Percentiles rank a stretch among this genome's conserved stretches.
Evolutionary conservation across 1,284 basidiomycete genomes (phyloP).

Genomic region (Tetrapyrgos nigripes): DNA sequence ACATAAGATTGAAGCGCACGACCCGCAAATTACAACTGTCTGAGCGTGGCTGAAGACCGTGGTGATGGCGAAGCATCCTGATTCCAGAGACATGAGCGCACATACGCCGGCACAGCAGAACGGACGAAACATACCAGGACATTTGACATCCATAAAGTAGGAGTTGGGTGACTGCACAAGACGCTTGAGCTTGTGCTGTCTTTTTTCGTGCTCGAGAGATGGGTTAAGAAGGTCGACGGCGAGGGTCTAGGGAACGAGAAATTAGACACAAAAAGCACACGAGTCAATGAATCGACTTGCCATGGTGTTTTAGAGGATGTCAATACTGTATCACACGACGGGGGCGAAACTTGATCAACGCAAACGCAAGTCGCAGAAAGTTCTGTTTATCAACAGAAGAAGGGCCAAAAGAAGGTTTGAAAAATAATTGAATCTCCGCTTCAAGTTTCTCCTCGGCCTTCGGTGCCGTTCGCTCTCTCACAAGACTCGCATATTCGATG

Average conservation of each 20-base stretch:
- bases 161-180: slow-evolving; percentile 98
- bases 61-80: slow-evolving; percentile 94
- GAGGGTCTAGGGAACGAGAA: slow-evolving; percentile 74
- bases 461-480: no score
- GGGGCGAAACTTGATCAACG: no score
- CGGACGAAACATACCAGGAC: slow-evolving; percentile 79
- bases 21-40: slow-evolving; percentile 91
- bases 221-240: slow-evolving; percentile 99
- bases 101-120: slow-evolving; percentile 12
- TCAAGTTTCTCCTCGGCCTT: no score
- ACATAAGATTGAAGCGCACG: slow-evolving; percentile 95
- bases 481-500: no score
- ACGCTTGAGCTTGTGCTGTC: slow-evolving; percentile 99
- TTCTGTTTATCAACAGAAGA: no score
- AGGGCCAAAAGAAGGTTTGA: background rate
- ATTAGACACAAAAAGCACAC: background rate
- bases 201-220: slow-evolving; percentile 85
- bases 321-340: slow-evolving; percentile 1
- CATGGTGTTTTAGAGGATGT: background rate
- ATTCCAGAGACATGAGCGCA: slow-evolving; percentile 22
- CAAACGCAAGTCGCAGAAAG: no score
- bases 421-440: no score
- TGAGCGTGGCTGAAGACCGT: slow-evolving; percentile 97
- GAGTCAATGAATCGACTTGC: background rate
- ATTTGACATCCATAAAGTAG: slow-evolving; percentile 99